Evolutionary conservation across 441 rosid species (phyloP), one percentile per base, ranked within the genome.

Genomic region (Erodium chrysanthum): DNA sequence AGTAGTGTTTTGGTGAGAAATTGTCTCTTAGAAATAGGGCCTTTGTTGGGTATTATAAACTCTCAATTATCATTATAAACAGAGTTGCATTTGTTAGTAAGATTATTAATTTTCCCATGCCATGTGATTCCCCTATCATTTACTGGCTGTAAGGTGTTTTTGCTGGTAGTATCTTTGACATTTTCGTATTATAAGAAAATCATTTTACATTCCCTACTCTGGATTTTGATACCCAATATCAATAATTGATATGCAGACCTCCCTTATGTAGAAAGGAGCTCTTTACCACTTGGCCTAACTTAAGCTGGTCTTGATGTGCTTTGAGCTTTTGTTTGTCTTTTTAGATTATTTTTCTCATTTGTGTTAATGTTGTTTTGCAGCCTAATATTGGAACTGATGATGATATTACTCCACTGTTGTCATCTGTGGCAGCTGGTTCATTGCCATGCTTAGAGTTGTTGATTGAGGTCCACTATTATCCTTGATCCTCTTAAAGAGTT

Each of bases 401-500:
- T 79, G 62, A 72, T 74, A 79, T 90, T 74, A 88, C 98, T 11
- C 97, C 98, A 9, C 60, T 90, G 64, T 70, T 93, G 80, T 88
- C 98, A 33, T 86, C 96, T 18, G 97, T 93, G 0, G 97, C 97
- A 21, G 98, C 98, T 1, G 86, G 87, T 75, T 93, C 98, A 71
- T 71, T 86, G 22, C 73, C 88, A 50, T 87, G 95, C 80, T 68
- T 85, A 72, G 94, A 90, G 70, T 79, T 82, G 74, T 73, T 93
- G 71, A 78, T 88, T 74, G 84, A 93, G 98, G 98, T 87, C 65
- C 42, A 58, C 8, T 70, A 48, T 82, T 70, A 75, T 69, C 73
- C 62, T 75, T 66, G 27, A 22, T 37, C 48, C 4, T 35, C 66
- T 20, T 64, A 63, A 18, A 27, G 22, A 9, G n/a, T 44, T 72